Percentiles rank a stretch among this genome's conserved stretches.
Conservation (phyloP, 1,284 basidiomycete genomes). For the Tetrapyrgos nigripes region DNA sequence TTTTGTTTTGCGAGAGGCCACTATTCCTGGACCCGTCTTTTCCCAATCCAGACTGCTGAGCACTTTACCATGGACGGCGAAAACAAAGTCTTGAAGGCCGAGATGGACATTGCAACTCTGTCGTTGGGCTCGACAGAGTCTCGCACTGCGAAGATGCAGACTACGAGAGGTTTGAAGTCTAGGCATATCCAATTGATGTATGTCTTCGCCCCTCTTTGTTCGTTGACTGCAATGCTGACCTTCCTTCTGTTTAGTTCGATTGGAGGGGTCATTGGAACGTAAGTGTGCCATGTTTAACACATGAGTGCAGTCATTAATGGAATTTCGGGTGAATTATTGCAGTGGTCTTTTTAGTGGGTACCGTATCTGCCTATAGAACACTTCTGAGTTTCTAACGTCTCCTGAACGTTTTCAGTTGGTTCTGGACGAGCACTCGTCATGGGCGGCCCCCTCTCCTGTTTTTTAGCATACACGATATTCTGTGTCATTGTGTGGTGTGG, state of each 20-base stretch:
- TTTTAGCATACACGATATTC: slow-evolving; percentile 18
- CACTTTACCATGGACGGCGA: not conserved
- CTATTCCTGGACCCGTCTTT: not conserved
- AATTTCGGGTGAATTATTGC: not conserved
- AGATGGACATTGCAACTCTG: slow-evolving; percentile 8
- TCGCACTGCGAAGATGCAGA: slow-evolving; percentile 14
- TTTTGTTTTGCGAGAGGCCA: not conserved
- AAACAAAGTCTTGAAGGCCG: slow-evolving; percentile 13
- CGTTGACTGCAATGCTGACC: not conserved
- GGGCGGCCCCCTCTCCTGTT: slow-evolving; percentile 18
- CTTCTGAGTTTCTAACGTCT: not conserved
- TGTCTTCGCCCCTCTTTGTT: not conserved
- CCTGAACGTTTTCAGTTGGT: slow-evolving; percentile 10
- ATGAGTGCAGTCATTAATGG: not conserved
- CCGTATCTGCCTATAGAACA: not conserved
- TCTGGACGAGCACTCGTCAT: slow-evolving; percentile 19
- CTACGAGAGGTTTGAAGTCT: slow-evolving; percentile 17
- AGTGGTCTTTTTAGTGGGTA: slow-evolving; percentile 10
- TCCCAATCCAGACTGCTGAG: too few relatives aligned
- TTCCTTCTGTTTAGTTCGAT: slow-evolving; percentile 14
- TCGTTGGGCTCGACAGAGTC: not conserved
- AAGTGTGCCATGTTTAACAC: not conserved
- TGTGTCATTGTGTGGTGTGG: slow-evolving; percentile 20
- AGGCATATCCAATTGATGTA: slow-evolving; percentile 21
- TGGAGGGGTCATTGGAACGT: slow-evolving; percentile 23